These are phyloP conservation scores for Penicillium robsamsonii DNA, from an alignment of 495 filamentous ascomycete species.

Conservation along the genomic window DNA sequence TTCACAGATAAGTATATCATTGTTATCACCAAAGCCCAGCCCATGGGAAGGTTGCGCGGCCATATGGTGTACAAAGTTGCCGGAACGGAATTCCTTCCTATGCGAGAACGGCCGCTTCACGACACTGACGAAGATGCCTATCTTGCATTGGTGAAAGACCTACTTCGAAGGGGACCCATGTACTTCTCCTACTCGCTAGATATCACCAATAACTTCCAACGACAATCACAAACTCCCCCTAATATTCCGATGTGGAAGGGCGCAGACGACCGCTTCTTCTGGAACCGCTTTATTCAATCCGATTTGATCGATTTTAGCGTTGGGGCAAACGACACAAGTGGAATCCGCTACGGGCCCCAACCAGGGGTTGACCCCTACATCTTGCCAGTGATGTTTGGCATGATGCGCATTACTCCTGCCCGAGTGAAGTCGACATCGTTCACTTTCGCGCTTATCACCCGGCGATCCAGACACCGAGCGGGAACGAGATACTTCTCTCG, in stretches of 20 bases:
- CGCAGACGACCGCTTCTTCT: conserved; percentile 97
- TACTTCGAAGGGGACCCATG: conserved; percentile 82
- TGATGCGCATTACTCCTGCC: conserved; percentile 82
- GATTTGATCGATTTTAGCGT: conserved; percentile 85
- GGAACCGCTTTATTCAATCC: conserved; percentile 89
- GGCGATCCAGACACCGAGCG: conserved; percentile 78
- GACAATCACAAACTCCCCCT: conserved; percentile 71
- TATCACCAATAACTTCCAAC: conserved; percentile 90
- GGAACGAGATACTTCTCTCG: conserved; percentile 94
- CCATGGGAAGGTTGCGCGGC: conserved; percentile 84
- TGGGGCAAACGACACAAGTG: conserved; percentile 40
- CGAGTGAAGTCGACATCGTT: conserved; percentile 76
- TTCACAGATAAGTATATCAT: conserved; percentile 89
- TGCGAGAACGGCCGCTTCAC: conserved; percentile 86
- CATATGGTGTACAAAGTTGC: conserved; percentile 92
- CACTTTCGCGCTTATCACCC: conserved; percentile 83
- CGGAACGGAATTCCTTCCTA: conserved; percentile 87
- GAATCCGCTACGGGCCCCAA: conserved; percentile 62
- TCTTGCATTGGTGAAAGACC: conserved; percentile 69
- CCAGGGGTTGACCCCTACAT: conserved; percentile 87
- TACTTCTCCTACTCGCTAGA: conserved; percentile 98
- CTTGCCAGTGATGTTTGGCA: conserved; percentile 89
- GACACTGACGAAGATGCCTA: conserved; percentile 93
- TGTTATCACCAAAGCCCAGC: conserved; percentile 89
- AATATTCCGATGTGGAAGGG: conserved; percentile 80